phyloP scores from a whole-genome alignment of 1,284 basidiomycete species.

The Cutaneotrichosporon spelunceum region DNA sequence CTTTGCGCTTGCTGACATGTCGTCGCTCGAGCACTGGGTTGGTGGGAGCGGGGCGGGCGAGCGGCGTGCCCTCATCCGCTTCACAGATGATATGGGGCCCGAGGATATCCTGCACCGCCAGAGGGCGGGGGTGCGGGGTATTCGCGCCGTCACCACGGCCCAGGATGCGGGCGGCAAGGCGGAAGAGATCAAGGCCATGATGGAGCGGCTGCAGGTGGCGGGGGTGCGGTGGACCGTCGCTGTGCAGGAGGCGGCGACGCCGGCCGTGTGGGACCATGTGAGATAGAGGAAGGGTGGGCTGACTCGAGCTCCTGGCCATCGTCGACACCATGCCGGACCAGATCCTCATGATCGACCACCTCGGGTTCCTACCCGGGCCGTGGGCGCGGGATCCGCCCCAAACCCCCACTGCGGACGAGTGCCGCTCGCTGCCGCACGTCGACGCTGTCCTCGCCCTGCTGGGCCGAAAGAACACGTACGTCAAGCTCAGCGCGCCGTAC shows the following conservation, averaged over 20 bases:
- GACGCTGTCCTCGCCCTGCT: conserved; percentile 11
- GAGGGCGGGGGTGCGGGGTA: conserved; percentile 9
- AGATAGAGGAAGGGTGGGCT: neutral
- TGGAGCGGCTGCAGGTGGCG: neutral
- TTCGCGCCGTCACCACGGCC: neutral
- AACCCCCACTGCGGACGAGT: neutral
- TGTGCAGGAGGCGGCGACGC: conserved; percentile 11
- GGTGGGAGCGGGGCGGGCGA: neutral
- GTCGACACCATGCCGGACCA: conserved; percentile 6
- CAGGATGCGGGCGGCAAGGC: neutral
- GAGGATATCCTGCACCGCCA: conserved; percentile 5
- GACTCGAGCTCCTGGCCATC: conserved; percentile 1
- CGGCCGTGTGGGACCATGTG: conserved; percentile 6
- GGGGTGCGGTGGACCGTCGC: conserved; percentile 15
- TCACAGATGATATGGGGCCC: neutral
- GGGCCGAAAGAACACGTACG: neutral
- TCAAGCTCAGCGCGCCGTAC: conserved; percentile 17
- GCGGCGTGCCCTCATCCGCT: conserved; percentile 5
- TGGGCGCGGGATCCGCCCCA: conserved; percentile 4
- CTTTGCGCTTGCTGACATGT: conserved; percentile 9
- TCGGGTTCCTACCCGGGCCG: conserved; percentile 16
- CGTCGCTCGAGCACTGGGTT: neutral
- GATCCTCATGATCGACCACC: conserved; percentile 17
- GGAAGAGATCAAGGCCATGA: neutral
- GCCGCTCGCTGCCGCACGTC: conserved; percentile 1